A percentile compares a stretch with the other conserved stretches of the same genome.
phyloP scores from a whole-genome alignment of 768 basidiomycete species.

The Phylloporus arenicola region DNA sequence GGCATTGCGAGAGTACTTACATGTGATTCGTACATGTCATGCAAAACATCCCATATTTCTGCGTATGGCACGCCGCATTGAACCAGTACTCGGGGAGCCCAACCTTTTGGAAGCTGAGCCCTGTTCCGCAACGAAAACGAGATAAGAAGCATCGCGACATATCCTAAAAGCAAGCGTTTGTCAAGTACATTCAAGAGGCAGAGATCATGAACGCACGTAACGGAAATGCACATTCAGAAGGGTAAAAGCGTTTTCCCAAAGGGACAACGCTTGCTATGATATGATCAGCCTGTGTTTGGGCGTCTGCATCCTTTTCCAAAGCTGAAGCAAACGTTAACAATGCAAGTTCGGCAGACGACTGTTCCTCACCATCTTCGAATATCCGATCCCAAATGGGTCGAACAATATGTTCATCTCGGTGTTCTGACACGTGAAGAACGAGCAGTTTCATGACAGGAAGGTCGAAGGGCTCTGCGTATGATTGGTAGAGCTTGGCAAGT shows the following conservation, averaged over 20 bases:
- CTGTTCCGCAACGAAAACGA: slow-evolving; percentile 63
- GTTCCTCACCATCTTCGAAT: slow-evolving; percentile 64
- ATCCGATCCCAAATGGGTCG: slow-evolving; percentile 86
- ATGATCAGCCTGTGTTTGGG: slow-evolving; percentile 51
- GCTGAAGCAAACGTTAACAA: slow-evolving; percentile 32
- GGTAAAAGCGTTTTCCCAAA: slow-evolving; percentile 82
- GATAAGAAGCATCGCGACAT: slow-evolving; percentile 70
- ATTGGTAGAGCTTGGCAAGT: slow-evolving; percentile 67
- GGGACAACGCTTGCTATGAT: slow-evolving; percentile 61
- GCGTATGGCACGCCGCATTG: slow-evolving; percentile 78
- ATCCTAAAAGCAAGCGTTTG: slow-evolving; percentile 42
- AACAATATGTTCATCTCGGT: slow-evolving; percentile 77
- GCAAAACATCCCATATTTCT: slow-evolving; percentile 81
- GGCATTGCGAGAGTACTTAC: slow-evolving; percentile 37
- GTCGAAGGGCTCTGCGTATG: slow-evolving; percentile 83
- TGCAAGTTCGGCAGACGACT: neutral
- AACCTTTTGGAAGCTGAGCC: slow-evolving; percentile 60
- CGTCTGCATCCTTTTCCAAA: slow-evolving; percentile 51
- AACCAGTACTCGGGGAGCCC: slow-evolving; percentile 74
- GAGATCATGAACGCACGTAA: slow-evolving; percentile 49
- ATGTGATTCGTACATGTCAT: slow-evolving; percentile 85
- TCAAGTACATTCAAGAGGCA: neutral
- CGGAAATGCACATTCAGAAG: slow-evolving; percentile 87
- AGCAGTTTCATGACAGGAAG: slow-evolving; percentile 79
- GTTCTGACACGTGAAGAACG: slow-evolving; percentile 90